phyloP scores from a whole-genome alignment of 805 yeast genomes.

The Candida germanica region DNA sequence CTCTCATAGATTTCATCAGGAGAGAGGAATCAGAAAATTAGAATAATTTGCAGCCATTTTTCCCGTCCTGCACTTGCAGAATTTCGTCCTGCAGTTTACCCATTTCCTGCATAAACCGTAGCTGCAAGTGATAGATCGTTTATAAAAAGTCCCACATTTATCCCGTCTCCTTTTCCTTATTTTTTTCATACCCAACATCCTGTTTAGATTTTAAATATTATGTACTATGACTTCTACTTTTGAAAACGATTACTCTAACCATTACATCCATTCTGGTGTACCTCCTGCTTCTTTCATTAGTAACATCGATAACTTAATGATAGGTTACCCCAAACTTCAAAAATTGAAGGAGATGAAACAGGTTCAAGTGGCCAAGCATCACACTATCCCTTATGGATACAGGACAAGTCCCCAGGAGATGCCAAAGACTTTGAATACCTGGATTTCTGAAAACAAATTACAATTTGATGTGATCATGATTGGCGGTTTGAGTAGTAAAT shows the following conservation, averaged over 20 bases:
- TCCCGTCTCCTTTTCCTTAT: too few species aligned
- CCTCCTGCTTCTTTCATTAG: constrained; percentile 64
- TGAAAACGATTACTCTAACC: constrained; percentile 72
- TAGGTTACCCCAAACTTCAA: constrained; percentile 84
- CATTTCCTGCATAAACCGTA: too few species aligned
- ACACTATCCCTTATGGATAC: constrained; percentile 65
- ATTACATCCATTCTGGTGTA: constrained; percentile 59
- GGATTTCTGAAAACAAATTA: constrained; percentile 58
- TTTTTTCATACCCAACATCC: too few species aligned
- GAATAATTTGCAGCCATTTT: background rate
- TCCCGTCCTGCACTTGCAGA: background rate
- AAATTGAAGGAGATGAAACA: constrained; percentile 63
- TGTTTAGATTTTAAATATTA: too few species aligned
- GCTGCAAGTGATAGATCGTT: too few species aligned
- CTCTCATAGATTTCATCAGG: constrained; percentile 44
- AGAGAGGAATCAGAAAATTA: constrained; percentile 11
- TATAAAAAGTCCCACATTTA: too few species aligned
- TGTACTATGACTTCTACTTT: constrained; percentile 13
- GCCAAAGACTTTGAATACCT: constrained; percentile 51
- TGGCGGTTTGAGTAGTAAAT: constrained; percentile 78
- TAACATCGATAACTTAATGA: constrained; percentile 63
- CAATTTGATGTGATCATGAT: constrained; percentile 90
- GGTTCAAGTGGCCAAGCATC: constrained; percentile 49
- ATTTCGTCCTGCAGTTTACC: too few species aligned
- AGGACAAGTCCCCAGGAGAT: constrained; percentile 53